Evolutionary conservation across 2,329 filamentous ascomycete genomes (phyloP), one percentile per base, ranked within the genome.

Genomic region (Aspergillus udagawae): DNA sequence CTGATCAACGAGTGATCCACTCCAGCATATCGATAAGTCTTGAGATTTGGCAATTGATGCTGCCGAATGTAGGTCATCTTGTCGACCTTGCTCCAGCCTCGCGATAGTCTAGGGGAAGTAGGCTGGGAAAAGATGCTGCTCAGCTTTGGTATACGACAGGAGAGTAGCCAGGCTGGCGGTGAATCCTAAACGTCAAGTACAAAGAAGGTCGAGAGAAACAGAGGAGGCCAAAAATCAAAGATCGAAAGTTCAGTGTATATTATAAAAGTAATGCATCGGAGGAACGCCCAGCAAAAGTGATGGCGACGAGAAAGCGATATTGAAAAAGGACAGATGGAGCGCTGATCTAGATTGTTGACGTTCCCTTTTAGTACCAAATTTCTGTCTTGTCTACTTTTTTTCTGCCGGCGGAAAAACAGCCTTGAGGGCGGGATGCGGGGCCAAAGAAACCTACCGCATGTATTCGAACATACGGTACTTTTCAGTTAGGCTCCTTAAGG

Each of bases 41-140:
- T 90, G 67, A 99, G 86, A 73, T 90, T 91, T 42, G 89, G 86
- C 62, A 99, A 87, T 78, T 91, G 87, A 70, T 92, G 87, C 77
- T 96, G 90, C 64, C 94, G 91, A 60, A 99, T 92, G 82, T 97
- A 97, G 61, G 94, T 92, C 92, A 97, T 97, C 55, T 68, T 81
- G 65, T 20, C 35, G 38, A n/a, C 54, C 23, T 53, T 49, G 45
- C 21, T 42, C 48, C 28, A 28, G 41, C 49, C n/a, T 28, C 23
- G 35, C 27, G 29, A n/a, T 17, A 6, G 23, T 28, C 42, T 52
- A 54, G 27, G 51, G 51, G 28, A 28, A 52, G 25, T 23, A 28
- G 27, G 27, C 21, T 23, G 28, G 49, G 32, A 20, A 53, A 8
- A 51, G 49, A 51, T 27, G 8, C 28, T 50, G 52, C 32, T 53